A percentile compares a stretch with the other conserved stretches of the same genome.
Conservation (phyloP, 2,329 filamentous ascomycete species). For the Fusarium sp. region DNA sequence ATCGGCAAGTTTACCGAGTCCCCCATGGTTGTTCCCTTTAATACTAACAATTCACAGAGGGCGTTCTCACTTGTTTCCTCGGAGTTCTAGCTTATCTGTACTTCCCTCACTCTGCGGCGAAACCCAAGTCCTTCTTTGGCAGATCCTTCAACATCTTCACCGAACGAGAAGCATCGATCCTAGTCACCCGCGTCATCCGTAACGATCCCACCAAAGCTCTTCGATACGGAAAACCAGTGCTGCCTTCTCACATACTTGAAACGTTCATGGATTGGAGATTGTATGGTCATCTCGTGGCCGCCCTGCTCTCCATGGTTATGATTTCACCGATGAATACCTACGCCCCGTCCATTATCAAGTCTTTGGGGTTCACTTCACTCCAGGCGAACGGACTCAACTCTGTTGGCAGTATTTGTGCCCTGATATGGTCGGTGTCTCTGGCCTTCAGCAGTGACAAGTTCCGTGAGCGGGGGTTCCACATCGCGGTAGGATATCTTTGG, state of each 20-base stretch:
- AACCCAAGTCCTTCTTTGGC: conserved; percentile 44
- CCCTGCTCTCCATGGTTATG: conserved; percentile 48
- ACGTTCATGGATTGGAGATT: conserved; percentile 46
- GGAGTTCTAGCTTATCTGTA: conserved; percentile 44
- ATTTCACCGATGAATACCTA: conserved; percentile 48
- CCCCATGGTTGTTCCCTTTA: accelerated
- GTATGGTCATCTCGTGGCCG: conserved; percentile 45
- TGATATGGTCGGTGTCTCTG: conserved; percentile 43
- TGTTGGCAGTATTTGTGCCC: conserved; percentile 42
- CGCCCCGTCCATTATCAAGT: conserved; percentile 47
- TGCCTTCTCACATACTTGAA: conserved; percentile 39
- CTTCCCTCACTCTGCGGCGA: conserved; percentile 42
- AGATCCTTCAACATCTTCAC: conserved; percentile 42
- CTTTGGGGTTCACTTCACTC: conserved; percentile 41
- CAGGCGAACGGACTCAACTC: conserved; percentile 48
- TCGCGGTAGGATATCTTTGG: conserved; percentile 44
- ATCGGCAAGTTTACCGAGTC: conserved; percentile 33
- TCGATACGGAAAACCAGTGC: conserved; percentile 39
- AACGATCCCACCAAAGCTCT: conserved; percentile 47
- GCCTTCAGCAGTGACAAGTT: conserved; percentile 46
- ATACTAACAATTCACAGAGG: conserved; percentile 34
- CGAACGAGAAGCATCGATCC: conserved; percentile 39
- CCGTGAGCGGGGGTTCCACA: conserved; percentile 45
- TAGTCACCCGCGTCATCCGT: conserved; percentile 45
- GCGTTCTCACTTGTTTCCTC: conserved; percentile 41